Conservation (phyloP, 495 filamentous ascomycete genomes). For the Hypoxylon crocopeplum region DNA sequence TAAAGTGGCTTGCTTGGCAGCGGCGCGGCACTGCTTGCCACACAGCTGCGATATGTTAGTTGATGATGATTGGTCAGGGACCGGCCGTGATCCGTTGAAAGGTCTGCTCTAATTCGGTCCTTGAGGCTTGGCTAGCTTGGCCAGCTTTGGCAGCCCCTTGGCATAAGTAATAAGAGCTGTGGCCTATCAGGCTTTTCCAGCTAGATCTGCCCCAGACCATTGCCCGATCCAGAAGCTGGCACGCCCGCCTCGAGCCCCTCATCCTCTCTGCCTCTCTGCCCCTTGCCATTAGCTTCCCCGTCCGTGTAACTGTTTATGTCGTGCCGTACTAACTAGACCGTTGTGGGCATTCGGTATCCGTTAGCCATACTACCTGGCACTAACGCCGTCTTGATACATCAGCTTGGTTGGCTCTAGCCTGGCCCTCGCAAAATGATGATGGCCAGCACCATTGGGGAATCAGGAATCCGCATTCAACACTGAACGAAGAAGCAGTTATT, state of each 20-base stretch:
- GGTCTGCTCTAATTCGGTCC: constrained; percentile 18
- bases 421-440: constrained; percentile 27
- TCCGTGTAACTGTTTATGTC: constrained; percentile 9
- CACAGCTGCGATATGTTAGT: constrained; percentile 19
- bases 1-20: not conserved
- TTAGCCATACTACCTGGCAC: constrained; percentile 1
- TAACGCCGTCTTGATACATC: constrained; percentile 12
- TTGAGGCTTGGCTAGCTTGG: constrained; percentile 10
- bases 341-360: constrained; percentile 15
- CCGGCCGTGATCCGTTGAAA: constrained; percentile 5
- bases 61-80: constrained; percentile 24
- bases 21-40: not conserved
- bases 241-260: not conserved
- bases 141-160: constrained; percentile 26
- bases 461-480: constrained; percentile 16
- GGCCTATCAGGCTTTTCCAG: constrained; percentile 17
- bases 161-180: constrained; percentile 14
- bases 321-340: constrained; percentile 14
- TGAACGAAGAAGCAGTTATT: not conserved
- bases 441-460: constrained; percentile 32
- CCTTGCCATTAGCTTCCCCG: constrained; percentile 13
- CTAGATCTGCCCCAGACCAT: constrained; percentile 14
- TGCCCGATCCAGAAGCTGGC: constrained; percentile 25
- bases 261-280: not conserved
- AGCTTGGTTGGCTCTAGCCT: constrained; percentile 6